These are phyloP conservation scores for Rheum nobile DNA, from an alignment of 148 eudicot genomes.

Conservation along the genomic window DNA sequence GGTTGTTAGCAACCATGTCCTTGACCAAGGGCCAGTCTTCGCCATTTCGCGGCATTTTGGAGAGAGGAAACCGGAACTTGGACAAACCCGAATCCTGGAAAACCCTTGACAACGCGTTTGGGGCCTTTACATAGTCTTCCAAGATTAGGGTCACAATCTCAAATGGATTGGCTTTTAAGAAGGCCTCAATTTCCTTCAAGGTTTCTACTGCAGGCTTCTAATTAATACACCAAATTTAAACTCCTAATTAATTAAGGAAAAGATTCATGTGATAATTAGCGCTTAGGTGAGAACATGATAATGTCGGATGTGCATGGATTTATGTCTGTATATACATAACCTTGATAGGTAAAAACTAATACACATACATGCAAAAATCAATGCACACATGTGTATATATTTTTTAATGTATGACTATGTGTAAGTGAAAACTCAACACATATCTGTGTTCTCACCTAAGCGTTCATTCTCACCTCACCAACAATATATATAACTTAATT, in stretches of 20 bases:
- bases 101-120: conserved; percentile 44
- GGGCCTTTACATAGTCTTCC: conserved; percentile 51
- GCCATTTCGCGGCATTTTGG: conserved; percentile 49
- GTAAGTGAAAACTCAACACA: no score
- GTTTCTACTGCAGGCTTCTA: neutral
- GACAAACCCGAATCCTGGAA: conserved; percentile 39
- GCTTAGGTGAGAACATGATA: no score
- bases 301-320: no score
- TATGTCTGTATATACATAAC: no score
- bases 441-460: no score
- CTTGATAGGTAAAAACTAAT: no score
- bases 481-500: neutral
- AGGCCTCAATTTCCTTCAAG: neutral
- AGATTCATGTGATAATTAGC: no score
- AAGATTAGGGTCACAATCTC: conserved; percentile 54
- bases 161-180: neutral
- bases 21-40: conserved; percentile 53
- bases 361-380: no score
- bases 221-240: neutral
- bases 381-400: no score
- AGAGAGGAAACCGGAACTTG: conserved; percentile 47
- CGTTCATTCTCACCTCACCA: no score
- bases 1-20: conserved; percentile 34
- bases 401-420: no score
- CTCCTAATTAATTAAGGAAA: no score